Evolutionary conservation across 441 rosid species (phyloP).

Genomic region (Euphorbia schlechtendalii): DNA sequence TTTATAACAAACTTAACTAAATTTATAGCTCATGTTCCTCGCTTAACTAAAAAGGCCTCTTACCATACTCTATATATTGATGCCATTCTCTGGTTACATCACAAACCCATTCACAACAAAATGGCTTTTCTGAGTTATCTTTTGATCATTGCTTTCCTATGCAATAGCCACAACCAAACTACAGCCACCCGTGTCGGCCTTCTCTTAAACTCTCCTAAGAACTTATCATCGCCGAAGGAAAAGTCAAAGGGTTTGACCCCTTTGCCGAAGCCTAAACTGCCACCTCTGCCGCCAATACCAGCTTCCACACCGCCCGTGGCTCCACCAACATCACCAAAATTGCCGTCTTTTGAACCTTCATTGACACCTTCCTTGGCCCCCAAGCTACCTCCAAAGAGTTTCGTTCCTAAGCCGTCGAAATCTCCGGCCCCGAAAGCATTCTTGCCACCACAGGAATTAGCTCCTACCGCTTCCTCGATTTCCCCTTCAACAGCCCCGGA

Average conservation of each 20-base stretch:
- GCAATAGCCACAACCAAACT: not conserved
- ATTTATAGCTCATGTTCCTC: not conserved
- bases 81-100: not conserved
- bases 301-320: not conserved
- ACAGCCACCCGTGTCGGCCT: not conserved
- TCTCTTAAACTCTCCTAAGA: not conserved
- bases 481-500: not conserved
- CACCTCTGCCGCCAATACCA: not conserved
- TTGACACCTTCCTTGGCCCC: not conserved
- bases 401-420: not conserved
- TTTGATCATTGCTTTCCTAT: constrained; percentile 4
- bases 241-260: constrained; percentile 1
- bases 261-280: constrained; percentile 10
- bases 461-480: not conserved
- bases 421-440: not conserved
- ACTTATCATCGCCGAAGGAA: no score
- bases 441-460: not conserved
- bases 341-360: not conserved
- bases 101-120: not conserved
- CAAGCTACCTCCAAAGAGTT: not conserved
- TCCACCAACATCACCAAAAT: not conserved
- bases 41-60: not conserved
- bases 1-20: not conserved
- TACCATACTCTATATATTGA: not conserved
- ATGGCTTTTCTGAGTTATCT: constrained; percentile 3